Conservation (phyloP, 1,284 basidiomycete genomes). For the Cryptococcus hybrid region DNA sequence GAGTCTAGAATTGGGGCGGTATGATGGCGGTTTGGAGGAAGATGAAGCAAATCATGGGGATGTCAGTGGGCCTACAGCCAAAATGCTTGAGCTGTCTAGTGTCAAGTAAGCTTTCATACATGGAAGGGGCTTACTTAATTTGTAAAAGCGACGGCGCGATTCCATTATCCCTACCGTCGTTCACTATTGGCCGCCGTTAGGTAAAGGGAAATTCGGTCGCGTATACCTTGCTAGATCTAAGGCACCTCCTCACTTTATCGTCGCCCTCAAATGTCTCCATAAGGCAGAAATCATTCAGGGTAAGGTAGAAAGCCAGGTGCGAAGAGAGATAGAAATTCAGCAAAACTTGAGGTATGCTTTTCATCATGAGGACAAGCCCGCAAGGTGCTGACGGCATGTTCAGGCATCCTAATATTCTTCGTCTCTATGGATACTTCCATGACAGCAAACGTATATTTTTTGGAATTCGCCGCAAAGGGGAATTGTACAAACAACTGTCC, state of each 20-base stretch:
- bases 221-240: slow-evolving; percentile 99
- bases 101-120: slow-evolving; percentile 57
- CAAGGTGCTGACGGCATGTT: not conserved
- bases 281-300: slow-evolving; percentile 91
- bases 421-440: slow-evolving; percentile 96
- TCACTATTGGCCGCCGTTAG: slow-evolving; percentile 93
- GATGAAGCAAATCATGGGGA: slow-evolving; percentile 59
- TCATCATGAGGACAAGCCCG: not conserved
- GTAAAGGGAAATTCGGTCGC: slow-evolving; percentile 98
- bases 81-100: slow-evolving; percentile 73
- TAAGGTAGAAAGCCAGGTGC: slow-evolving; percentile 91
- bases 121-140: too few species aligned
- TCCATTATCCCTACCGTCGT: slow-evolving; percentile 63
- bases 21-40: slow-evolving; percentile 80
- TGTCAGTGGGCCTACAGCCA: slow-evolving; percentile 69
- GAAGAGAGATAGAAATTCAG: slow-evolving; percentile 98
- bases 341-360: slow-evolving; percentile 72
- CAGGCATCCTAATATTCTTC: slow-evolving; percentile 89
- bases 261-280: slow-evolving; percentile 96
- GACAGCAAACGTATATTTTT: slow-evolving; percentile 97
- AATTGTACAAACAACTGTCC: slow-evolving; percentile 91
- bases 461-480: slow-evolving; percentile 93
- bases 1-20: slow-evolving; percentile 68
- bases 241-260: slow-evolving; percentile 79
- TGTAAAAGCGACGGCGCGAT: slow-evolving; percentile 51